Evolutionary conservation across 768 basidiomycete species (phyloP), one percentile per base, ranked within the genome.

Genomic region (Auriscalpium vulgare): DNA sequence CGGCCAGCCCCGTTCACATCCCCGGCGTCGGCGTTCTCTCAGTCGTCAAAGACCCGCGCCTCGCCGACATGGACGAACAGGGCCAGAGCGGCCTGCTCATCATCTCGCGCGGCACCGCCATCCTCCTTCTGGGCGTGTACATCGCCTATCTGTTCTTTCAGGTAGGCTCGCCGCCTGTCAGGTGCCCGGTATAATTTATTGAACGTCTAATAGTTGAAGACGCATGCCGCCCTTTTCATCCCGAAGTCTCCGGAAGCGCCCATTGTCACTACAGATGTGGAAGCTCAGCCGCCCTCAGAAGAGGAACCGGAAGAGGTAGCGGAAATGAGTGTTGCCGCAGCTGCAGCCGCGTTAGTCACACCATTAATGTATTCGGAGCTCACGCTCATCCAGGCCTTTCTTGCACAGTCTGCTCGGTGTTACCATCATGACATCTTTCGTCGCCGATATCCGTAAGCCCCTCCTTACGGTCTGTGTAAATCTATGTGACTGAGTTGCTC

Each of bases 381-480:
- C 23, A 21, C 37, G 38, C 13, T 40, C 44, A 17, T 56, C 45
- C 37, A 48, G 7, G 29, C 44, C 49, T 50, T 17, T 49, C 58
- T 40, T 50, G n/a, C 53, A n/a, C n/a, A 86, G 87, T 52, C 75
- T 97, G 8, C 73, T 93, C 37, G 66, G 71, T 37, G 83, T 91
- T 11, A 95, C 94, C 1, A 73, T 95, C 47, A 66, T 89, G 47
- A 95, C 92, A 0, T 80, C 90, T 0, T 91, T 95, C 73, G 91
- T 89, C 61, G 93, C 94, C 34, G 94, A 97, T 67, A 89, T 83
- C 65, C 71, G 89, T 87, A 66, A 65, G 85, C 81, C 9, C n/a
- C 47, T 16, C 37, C 9, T 38, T 23, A 48, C 38, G 8, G 16
- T 35, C 21, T 11, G n/a, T 45, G 14, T 36, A 37, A 10, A 10